Evolutionary conservation across 305 asterid genomes (phyloP).

Genomic region (Stenogyne calaminthoides): DNA sequence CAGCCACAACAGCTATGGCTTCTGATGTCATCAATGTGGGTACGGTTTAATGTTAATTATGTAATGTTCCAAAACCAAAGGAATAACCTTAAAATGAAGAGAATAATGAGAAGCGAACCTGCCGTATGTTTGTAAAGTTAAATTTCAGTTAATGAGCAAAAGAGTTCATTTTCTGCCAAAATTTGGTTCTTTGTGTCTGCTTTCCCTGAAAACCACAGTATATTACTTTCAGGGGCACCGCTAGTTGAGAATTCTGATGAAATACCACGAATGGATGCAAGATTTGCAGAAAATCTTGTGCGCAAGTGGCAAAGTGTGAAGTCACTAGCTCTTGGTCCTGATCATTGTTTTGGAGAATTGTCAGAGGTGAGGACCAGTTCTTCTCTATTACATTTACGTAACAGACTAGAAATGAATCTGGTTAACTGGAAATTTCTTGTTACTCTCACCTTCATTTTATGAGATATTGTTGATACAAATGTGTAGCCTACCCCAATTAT

Average conservation of each 20-base stretch:
- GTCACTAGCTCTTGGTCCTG: slow-evolving; percentile 94
- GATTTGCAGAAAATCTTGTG: slow-evolving; percentile 81
- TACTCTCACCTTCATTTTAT: background rate
- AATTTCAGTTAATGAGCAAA: background rate
- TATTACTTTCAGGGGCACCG: slow-evolving; percentile 48
- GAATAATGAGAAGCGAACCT: background rate
- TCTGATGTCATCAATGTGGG: slow-evolving; percentile 80
- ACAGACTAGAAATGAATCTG: background rate
- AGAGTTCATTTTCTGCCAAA: slow-evolving; percentile 19
- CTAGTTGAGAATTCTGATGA: slow-evolving; percentile 55
- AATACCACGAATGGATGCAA: slow-evolving; percentile 86
- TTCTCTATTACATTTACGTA: background rate
- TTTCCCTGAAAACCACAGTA: slow-evolving; percentile 18
- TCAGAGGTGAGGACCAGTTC: slow-evolving; percentile 60
- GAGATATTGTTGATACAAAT: background rate
- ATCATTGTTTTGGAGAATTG: slow-evolving; percentile 64
- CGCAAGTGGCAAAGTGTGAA: slow-evolving; percentile 88
- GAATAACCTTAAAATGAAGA: background rate
- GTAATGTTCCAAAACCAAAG: slow-evolving; percentile 1
- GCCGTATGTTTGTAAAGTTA: slow-evolving; percentile 14
- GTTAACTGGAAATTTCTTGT: background rate
- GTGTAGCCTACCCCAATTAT: too few species aligned
- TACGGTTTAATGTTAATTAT: slow-evolving; percentile 42
- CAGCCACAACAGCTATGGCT: slow-evolving; percentile 47
- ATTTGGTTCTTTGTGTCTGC: slow-evolving; percentile 25